Conservation (phyloP, 192 early-diverging fungal species). For the Backusella macrospora region DNA sequence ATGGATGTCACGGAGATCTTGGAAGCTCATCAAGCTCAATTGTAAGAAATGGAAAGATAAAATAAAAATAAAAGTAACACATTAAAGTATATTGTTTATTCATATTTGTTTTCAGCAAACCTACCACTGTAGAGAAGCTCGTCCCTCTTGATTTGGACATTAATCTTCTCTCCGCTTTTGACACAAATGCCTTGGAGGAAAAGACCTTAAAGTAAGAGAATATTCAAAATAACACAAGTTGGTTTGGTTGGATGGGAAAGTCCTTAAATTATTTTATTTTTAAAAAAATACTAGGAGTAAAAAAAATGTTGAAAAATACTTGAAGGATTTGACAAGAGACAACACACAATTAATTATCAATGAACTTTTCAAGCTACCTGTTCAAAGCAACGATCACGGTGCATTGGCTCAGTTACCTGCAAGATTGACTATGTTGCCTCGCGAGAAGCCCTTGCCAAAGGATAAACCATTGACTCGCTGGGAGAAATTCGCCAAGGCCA, state of each 20-base stretch:
- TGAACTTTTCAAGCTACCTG: slow-evolving; percentile 82
- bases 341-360: slow-evolving; percentile 87
- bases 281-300: slow-evolving; percentile 21
- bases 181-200: slow-evolving; percentile 81
- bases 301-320: slow-evolving; percentile 57
- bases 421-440: slow-evolving; percentile 68
- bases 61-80: not conserved
- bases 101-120: slow-evolving; percentile 47
- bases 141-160: slow-evolving; percentile 89
- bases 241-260: slow-evolving; percentile 3
- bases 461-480: slow-evolving; percentile 90
- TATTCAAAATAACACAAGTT: not conserved
- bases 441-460: slow-evolving; percentile 93
- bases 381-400: slow-evolving; percentile 67
- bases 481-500: slow-evolving; percentile 97
- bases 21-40: slow-evolving; percentile 69
- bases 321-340: slow-evolving; percentile 74
- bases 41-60: slow-evolving; percentile 34
- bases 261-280: not conserved
- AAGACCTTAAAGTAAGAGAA: slow-evolving; percentile 50
- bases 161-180: slow-evolving; percentile 78
- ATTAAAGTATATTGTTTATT: not conserved
- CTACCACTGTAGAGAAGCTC: slow-evolving; percentile 80
- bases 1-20: slow-evolving; percentile 75
- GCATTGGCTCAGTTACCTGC: slow-evolving; percentile 80